A percentile compares a stretch with the other conserved stretches of the same genome.
Conservation (phyloP, 2,329 filamentous ascomycete genomes). For the Cercospora sojina region DNA sequence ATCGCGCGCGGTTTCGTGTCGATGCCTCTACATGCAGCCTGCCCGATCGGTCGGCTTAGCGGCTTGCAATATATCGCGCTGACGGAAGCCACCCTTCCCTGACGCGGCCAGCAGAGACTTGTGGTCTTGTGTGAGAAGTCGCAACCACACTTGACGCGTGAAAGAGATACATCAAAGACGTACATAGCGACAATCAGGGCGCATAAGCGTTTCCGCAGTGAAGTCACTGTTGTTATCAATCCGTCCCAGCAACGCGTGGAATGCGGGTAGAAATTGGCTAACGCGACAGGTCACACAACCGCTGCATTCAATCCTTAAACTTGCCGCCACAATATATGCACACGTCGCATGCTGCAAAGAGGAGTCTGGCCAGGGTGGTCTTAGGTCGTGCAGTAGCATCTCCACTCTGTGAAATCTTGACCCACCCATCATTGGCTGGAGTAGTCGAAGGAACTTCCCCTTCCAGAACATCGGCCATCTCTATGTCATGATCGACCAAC, state of each 20-base stretch:
- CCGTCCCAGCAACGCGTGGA: constrained; percentile 28
- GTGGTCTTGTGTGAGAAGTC: background rate
- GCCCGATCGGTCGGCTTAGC: constrained; percentile 1
- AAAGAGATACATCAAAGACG: background rate
- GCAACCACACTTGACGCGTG: background rate
- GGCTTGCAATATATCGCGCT: background rate
- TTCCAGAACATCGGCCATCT: constrained; percentile 14
- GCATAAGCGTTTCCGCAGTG: constrained; percentile 11
- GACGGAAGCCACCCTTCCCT: background rate
- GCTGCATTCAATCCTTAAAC: constrained; percentile 33
- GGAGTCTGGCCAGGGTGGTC: constrained; percentile 33
- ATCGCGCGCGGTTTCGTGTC: constrained; percentile 3
- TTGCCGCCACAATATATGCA: constrained; percentile 43
- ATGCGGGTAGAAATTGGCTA: constrained; percentile 27
- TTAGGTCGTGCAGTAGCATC: constrained; percentile 21
- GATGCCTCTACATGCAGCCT: constrained; percentile 11
- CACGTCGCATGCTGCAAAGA: constrained; percentile 39
- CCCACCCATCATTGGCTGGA: constrained; percentile 20
- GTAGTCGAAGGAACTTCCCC: constrained; percentile 13
- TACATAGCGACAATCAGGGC: constrained; percentile 3
- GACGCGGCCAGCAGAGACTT: background rate
- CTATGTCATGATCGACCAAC: constrained; percentile 13
- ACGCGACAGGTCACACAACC: constrained; percentile 22
- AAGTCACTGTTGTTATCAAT: constrained; percentile 15
- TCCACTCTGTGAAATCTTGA: constrained; percentile 20